These are phyloP conservation scores for Yamadazyma friedrichii DNA, from an alignment of 1,139 yeast genomes.

Conservation along the genomic window DNA sequence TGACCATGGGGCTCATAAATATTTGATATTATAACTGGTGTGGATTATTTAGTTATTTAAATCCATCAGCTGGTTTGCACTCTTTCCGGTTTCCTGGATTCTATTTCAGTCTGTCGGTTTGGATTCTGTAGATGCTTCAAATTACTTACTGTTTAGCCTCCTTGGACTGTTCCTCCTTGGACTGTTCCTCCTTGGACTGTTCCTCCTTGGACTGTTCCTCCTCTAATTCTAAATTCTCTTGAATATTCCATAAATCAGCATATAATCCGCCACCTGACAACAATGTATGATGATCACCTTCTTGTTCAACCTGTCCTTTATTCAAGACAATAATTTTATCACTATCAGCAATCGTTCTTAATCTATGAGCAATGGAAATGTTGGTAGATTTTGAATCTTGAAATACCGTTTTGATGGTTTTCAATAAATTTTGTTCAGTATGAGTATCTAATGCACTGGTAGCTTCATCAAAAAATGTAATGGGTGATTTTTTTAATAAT, in stretches of 20 bases:
- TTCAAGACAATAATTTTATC: constrained; percentile 88
- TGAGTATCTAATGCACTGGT: constrained; percentile 96
- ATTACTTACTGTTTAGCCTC: too few relatives aligned
- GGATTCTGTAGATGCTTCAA: too few relatives aligned
- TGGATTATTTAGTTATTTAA: too few relatives aligned
- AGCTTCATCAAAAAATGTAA: constrained; percentile 95
- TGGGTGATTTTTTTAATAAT: constrained; percentile 78
- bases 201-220: too few relatives aligned
- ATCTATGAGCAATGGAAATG: constrained; percentile 88
- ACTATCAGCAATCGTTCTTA: constrained; percentile 91
- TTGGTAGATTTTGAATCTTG: constrained; percentile 63
- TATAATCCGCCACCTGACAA: constrained; percentile 62
- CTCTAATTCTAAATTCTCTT: constrained; percentile 69
- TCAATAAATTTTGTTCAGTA: constrained; percentile 82
- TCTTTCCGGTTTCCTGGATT: too few relatives aligned
- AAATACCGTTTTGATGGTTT: constrained; percentile 67
- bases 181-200: too few relatives aligned
- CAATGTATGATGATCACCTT: constrained; percentile 74
- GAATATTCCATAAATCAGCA: constrained; percentile 84
- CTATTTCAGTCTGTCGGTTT: too few relatives aligned
- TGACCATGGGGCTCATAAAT: too few relatives aligned
- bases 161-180: too few relatives aligned
- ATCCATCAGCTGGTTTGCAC: too few relatives aligned
- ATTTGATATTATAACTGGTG: too few relatives aligned
- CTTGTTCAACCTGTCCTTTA: constrained; percentile 79